These are phyloP conservation scores for Pythium insidiosum DNA, from an alignment of 352 stramenopile species.

Conservation along the genomic window DNA sequence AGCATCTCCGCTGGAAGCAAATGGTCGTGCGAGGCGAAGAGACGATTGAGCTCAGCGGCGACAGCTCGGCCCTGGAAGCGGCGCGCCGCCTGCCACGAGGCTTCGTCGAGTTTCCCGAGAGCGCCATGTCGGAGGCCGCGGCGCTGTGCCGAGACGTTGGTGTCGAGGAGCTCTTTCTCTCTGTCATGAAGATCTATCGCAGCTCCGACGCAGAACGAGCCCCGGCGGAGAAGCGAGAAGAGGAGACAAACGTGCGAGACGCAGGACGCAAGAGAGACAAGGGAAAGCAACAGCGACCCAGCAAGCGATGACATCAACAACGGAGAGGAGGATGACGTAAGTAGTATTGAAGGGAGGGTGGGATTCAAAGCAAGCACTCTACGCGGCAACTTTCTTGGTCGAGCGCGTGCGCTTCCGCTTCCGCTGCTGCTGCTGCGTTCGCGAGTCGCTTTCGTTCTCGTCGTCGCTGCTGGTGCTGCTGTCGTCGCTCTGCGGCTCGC, in stretches of 20 bases:
- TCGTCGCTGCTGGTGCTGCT: slow-evolving; percentile 6
- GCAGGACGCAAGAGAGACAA: no score
- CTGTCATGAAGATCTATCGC: slow-evolving; percentile 74
- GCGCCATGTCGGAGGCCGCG: slow-evolving; percentile 57
- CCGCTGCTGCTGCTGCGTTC: background rate
- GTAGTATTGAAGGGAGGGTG: no score
- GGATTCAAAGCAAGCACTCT: no score
- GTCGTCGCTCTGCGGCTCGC: slow-evolving; percentile 5
- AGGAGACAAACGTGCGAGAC: no score
- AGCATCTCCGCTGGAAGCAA: slow-evolving; percentile 76
- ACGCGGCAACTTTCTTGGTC: no score
- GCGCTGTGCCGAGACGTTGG: slow-evolving; percentile 34
- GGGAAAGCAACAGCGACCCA: no score
- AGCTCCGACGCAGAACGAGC: background rate
- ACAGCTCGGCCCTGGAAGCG: slow-evolving; percentile 12
- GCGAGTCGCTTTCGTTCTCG: slow-evolving; percentile 9
- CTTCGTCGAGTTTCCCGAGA: slow-evolving; percentile 58
- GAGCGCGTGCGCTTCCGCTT: slow-evolving; percentile 4
- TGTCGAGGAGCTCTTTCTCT: slow-evolving; percentile 64
- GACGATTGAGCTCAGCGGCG: slow-evolving; percentile 18
- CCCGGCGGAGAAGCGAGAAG: no score
- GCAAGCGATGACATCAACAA: no score
- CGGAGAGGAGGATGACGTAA: no score
- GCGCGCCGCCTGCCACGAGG: slow-evolving; percentile 25
- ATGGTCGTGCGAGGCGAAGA: slow-evolving; percentile 75